Evolutionary conservation across 2,329 filamentous ascomycete species (phyloP).

Genomic region (Rhynchosporium secalis): DNA sequence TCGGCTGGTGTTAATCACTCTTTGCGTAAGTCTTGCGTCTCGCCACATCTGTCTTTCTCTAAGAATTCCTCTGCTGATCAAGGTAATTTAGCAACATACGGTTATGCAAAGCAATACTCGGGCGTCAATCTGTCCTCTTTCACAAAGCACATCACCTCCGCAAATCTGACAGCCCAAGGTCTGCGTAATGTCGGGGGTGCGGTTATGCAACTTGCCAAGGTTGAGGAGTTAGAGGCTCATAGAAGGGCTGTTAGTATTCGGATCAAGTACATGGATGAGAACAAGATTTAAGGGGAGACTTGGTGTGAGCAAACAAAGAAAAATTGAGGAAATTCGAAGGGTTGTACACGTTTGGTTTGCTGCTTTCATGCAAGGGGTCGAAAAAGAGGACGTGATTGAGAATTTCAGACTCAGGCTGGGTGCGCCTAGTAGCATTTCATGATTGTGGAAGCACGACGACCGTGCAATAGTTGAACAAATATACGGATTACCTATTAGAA

Average conservation of each 20-base stretch:
- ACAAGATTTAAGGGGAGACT: slow-evolving; percentile 22
- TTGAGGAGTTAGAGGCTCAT: slow-evolving; percentile 94
- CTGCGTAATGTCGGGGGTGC: slow-evolving; percentile 81
- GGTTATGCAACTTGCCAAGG: slow-evolving; percentile 92
- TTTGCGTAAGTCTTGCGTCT: slow-evolving; percentile 68
- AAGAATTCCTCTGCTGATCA: slow-evolving; percentile 14
- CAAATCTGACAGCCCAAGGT: slow-evolving; percentile 82
- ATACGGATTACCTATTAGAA: too few species aligned
- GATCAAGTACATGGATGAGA: slow-evolving; percentile 48
- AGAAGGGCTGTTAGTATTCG: slow-evolving; percentile 70
- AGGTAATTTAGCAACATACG: slow-evolving; percentile 74
- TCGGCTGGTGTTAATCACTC: slow-evolving; percentile 98
- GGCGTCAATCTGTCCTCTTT: slow-evolving; percentile 96
- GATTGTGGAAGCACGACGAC: too few species aligned
- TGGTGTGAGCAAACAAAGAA: background rate
- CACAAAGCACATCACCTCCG: slow-evolving; percentile 96
- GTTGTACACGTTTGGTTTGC: slow-evolving; percentile 1
- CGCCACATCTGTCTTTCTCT: background rate
- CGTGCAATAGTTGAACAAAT: too few species aligned
- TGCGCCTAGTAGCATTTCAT: too few species aligned
- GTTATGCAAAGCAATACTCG: slow-evolving; percentile 97
- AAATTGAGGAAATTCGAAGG: background rate
- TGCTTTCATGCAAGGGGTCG: too few species aligned
- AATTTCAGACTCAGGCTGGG: too few species aligned
- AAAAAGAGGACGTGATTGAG: too few species aligned